A percentile compares a stretch with the other conserved stretches of the same genome.
phyloP scores from a whole-genome alignment of 148 eudicot species.

The Vaccinium myrtillus region DNA sequence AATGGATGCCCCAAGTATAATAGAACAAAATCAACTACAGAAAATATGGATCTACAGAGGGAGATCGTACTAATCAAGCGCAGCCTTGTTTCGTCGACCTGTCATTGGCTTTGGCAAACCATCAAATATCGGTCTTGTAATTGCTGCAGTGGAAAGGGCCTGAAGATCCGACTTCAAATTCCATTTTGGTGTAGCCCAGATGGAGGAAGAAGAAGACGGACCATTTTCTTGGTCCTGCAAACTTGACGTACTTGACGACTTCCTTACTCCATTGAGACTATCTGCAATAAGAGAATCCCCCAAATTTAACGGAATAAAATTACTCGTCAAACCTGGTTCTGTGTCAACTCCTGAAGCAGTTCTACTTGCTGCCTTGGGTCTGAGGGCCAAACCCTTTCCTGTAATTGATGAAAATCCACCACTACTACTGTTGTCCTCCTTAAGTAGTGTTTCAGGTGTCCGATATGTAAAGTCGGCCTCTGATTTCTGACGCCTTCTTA shows the following conservation, averaged over 20 bases:
- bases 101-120: constrained; percentile 73
- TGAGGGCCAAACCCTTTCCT: constrained; percentile 80
- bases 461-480: constrained; percentile 50
- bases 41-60: background rate
- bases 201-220: constrained; percentile 33
- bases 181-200: constrained; percentile 74
- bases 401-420: constrained; percentile 66
- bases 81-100: constrained; percentile 67
- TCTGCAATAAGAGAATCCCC: constrained; percentile 51
- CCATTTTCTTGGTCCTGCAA: constrained; percentile 60
- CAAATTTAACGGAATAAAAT: constrained; percentile 28
- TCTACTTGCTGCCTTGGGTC: constrained; percentile 73
- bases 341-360: constrained; percentile 48
- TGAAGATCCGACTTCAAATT: constrained; percentile 76
- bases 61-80: constrained; percentile 60
- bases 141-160: constrained; percentile 62
- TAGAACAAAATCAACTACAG: constrained; percentile 6
- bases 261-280: constrained; percentile 51
- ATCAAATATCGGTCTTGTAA: constrained; percentile 70
- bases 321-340: constrained; percentile 36
- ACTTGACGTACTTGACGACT: constrained; percentile 81
- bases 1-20: background rate
- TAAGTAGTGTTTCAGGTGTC: constrained; percentile 65
- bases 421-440: constrained; percentile 59
- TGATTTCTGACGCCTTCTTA: constrained; percentile 57